These are phyloP conservation scores for Trypanosoma platydactyli DNA, from an alignment of 208 protist genomes.

Conservation along the genomic window DNA sequence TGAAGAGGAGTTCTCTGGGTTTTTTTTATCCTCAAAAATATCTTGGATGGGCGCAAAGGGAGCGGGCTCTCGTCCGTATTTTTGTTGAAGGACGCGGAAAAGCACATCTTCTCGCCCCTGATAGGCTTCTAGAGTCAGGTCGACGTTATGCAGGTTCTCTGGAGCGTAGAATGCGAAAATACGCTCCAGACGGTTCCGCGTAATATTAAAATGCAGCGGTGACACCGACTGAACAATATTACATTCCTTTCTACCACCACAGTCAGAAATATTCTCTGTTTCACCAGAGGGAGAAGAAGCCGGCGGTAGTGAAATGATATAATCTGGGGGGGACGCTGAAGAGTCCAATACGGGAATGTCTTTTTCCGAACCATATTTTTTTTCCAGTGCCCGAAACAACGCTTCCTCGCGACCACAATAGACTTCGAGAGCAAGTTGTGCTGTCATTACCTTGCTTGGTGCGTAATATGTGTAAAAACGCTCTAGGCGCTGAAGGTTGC, in stretches of 20 bases:
- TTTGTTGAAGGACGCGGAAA: conserved; percentile 22
- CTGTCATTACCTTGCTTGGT: conserved; percentile 4
- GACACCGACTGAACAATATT: neutral
- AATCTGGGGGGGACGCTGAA: neutral
- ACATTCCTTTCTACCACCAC: no score
- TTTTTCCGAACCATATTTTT: conserved; percentile 23
- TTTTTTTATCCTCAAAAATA: neutral
- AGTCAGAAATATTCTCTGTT: no score
- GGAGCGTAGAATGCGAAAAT: conserved; percentile 28
- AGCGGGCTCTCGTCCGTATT: conserved; percentile 30
- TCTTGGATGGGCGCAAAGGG: neutral
- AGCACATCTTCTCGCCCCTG: conserved; percentile 27
- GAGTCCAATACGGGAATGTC: neutral
- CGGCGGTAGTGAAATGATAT: no score
- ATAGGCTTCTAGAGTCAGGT: conserved; percentile 24
- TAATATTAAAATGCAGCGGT: conserved; percentile 14
- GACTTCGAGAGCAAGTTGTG: conserved; percentile 2
- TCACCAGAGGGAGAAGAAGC: no score
- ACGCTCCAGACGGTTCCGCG: conserved; percentile 23
- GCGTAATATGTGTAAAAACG: conserved; percentile 25
- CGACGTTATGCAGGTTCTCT: conserved; percentile 16
- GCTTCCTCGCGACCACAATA: conserved; percentile 19
- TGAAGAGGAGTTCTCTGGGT: neutral
- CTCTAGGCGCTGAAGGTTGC: conserved; percentile 6
- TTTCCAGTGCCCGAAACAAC: conserved; percentile 18